Conservation (phyloP, 169 alveolate genomes). For the Plasmodium malariae region DNA sequence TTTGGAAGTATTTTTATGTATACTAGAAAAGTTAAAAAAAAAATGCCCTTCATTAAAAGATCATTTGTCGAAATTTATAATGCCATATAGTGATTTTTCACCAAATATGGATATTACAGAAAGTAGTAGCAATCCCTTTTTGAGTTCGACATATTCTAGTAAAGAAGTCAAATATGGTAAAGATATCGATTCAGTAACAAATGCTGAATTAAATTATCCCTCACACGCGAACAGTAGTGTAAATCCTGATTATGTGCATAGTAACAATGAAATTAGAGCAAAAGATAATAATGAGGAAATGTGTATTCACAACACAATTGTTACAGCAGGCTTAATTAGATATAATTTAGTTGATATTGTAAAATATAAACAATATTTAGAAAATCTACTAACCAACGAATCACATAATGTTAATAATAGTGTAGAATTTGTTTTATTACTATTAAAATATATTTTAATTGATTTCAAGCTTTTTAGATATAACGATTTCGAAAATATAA, state of each 20-base stretch:
- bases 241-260: not conserved
- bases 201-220: slow-evolving; percentile 7
- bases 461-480: slow-evolving; percentile 64
- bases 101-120: slow-evolving; percentile 3
- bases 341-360: slow-evolving; percentile 57
- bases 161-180: not conserved
- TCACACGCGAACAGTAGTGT: not conserved
- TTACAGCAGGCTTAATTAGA: slow-evolving; percentile 62
- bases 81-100: not conserved
- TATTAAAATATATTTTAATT: slow-evolving; percentile 59
- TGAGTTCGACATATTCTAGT: not conserved
- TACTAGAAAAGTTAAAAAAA: slow-evolving; percentile 66
- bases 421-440: slow-evolving; percentile 20
- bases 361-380: slow-evolving; percentile 48
- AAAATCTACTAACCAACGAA: slow-evolving; percentile 14
- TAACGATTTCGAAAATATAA: slow-evolving; percentile 64
- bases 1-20: slow-evolving; percentile 76
- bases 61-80: slow-evolving; percentile 50
- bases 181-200: not conserved
- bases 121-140: not conserved
- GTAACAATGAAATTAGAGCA: not conserved
- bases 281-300: not conserved
- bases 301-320: slow-evolving; percentile 25
- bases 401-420: not conserved
- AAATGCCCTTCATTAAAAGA: slow-evolving; percentile 61